Conservation (phyloP, 176 grass and related monocot species). For the Miscanthus lutarioriparius region DNA sequence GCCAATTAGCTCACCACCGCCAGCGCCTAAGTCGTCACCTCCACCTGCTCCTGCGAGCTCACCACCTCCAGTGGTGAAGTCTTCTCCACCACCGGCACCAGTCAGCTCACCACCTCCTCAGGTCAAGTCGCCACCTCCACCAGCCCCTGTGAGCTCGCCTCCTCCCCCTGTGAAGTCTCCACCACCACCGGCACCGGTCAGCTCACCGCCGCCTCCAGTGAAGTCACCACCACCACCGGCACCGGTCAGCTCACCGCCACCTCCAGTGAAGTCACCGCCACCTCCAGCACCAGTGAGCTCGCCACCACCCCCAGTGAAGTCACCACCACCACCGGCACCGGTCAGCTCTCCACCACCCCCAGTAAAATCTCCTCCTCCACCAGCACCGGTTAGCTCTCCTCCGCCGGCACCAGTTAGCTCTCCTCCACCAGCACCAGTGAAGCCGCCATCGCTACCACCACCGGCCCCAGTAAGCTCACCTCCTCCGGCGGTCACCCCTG, state of each 20-base stretch:
- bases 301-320: background rate
- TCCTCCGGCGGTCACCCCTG: background rate
- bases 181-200: background rate
- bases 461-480: conserved; percentile 15
- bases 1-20: background rate
- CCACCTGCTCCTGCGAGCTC: background rate
- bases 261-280: background rate
- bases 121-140: background rate
- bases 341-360: conserved; percentile 5
- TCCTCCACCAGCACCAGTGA: background rate
- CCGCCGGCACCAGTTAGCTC: background rate
- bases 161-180: background rate
- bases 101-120: conserved; percentile 13
- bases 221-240: background rate
- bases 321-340: background rate
- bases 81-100: background rate
- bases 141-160: background rate
- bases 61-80: background rate
- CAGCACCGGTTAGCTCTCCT: conserved; percentile 12
- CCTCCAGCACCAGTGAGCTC: background rate
- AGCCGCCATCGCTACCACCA: background rate
- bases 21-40: background rate
- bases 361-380: background rate
- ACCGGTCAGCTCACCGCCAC: background rate
- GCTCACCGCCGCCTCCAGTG: background rate